These are phyloP conservation scores for Acer saccharum DNA, from an alignment of 345 rosid genomes.

Conservation along the genomic window DNA sequence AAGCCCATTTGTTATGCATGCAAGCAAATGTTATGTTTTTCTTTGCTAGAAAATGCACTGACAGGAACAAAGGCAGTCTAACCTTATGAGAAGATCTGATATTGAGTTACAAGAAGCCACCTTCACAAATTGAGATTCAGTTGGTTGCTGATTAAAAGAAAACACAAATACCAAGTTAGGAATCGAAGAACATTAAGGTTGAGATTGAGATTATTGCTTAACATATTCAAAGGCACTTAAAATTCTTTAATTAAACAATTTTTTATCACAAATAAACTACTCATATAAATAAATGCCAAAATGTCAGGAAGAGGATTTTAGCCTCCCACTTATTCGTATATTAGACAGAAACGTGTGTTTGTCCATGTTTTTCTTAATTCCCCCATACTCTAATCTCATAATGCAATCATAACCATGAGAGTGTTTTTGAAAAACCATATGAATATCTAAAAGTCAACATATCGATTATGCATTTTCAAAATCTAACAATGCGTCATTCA, in stretches of 20 bases:
- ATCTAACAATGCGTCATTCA: too few relatives aligned
- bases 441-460: too few relatives aligned
- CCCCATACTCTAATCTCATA: too few relatives aligned
- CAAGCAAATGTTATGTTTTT: not conserved
- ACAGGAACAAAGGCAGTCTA: conserved; percentile 11
- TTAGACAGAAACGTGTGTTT: too few relatives aligned
- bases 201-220: not conserved
- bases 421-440: too few relatives aligned
- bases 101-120: conserved; percentile 75
- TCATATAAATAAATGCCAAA: not conserved
- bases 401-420: too few relatives aligned
- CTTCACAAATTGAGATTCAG: conserved; percentile 69
- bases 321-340: too few relatives aligned
- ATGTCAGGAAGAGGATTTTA: not conserved
- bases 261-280: not conserved
- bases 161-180: conserved; percentile 10
- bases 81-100: conserved; percentile 80
- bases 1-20: not conserved
- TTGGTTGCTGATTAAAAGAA: conserved; percentile 53
- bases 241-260: conserved; percentile 4
- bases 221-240: not conserved
- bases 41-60: not conserved
- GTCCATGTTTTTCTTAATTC: too few relatives aligned
- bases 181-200: not conserved
- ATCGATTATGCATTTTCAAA: too few relatives aligned